Evolutionary conservation across 2,329 filamentous ascomycete species (phyloP), one percentile per base, ranked within the genome.

Genomic region (Dichotomopilus funicola): DNA sequence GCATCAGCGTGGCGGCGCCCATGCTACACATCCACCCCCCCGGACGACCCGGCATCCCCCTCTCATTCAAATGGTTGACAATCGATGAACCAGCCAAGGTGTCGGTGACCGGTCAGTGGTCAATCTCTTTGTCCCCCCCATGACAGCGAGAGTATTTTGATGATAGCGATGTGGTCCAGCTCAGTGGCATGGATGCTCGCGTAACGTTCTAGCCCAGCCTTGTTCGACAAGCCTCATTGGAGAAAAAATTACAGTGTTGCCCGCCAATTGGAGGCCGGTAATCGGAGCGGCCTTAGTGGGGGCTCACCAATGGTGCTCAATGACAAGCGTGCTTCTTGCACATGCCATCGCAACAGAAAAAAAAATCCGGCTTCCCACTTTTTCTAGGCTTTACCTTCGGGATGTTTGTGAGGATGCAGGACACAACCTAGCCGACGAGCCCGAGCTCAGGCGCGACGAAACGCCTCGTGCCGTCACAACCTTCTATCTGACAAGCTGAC

Each of bases 211-310:
- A n/a, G 49, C 40, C 19, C 56, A 58, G 53, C 56, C 53, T 53
- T 55, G 54, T 38, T 36, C 33, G 27, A 36, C 45, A 44, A 51
- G 53, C 52, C 47, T 57, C 45, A 34, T 13, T n/a, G 11, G 44
- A 10, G 43, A 35, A 47, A 31, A 48, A 33, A 27, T 27, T 27
- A 27, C 19, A 27, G 19, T 35, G 11, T 38, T 35, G 43, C 44
- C 46, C 35, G 44, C 59, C 59, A 59, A 61, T 61, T 54, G 54
- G 38, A 57, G 50, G 54, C 54, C 47, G 50, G 54, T 51, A 33
- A 59, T 53, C 55, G 54, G 54, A 57, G 56, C 52, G 36, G 38
- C 40, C 37, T 27, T 46, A 43, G 43, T 35, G 27, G 19, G 53
- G 35, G 31, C 36, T 35, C 33, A 49, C 43, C 19, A 51, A 44